Base-by-base conservation (phyloP, 192 early-diverging fungal genomes). In the Coemansia sp. region DNA sequence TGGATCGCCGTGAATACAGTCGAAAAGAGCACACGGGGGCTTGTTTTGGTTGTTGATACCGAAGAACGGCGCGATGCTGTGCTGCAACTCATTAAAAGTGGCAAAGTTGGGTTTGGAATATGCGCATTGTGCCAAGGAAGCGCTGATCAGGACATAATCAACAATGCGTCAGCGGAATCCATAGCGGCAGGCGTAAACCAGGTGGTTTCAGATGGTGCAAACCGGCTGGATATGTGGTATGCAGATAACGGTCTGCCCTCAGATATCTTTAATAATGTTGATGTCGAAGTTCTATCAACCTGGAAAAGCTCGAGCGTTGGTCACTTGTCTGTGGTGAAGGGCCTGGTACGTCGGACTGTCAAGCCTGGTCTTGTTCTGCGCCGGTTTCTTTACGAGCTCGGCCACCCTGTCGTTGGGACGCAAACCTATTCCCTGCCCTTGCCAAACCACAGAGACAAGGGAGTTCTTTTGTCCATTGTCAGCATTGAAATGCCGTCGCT, bases 361-460 rank as follows among this genome's bases (percentile, higher is more conserved):
- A 67, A 56, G 7, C 69, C 78, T 32, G 78, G 85, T 15, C 69
- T 79, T 19, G 81, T 80, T n/a, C 43, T 90, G n/a, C 80, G 88
- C 8, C 77, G 83, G 3, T 74, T 82, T 56, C 73, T 90, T 41
- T 72, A 71, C 41, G 72, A 78, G 18, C 32, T 73, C 22, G 64
- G 73, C 0, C 66, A 87, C 42, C 88, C 90, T 4, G 76, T 87
- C 2, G 84, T 87, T 7, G 90, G 90, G 10, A 71, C 80, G 39
- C 87, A 87, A 40, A 80, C 46, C 21, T 79, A 86, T 56, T 76
- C 88, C 2, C 71, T 75, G 26, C 81, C 80, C 4, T 71, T 91
- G 22, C 73, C 80, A 37, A 78, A 85, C 40, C 85, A 87, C 61
- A 65, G 77, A 11, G 84, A 86, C 72, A 91, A 91, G 52, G 90